A percentile compares a stretch with the other conserved stretches of the same genome.
Conservation (phyloP, 139 green algal genomes). For the Chlorella sp. region DNA sequence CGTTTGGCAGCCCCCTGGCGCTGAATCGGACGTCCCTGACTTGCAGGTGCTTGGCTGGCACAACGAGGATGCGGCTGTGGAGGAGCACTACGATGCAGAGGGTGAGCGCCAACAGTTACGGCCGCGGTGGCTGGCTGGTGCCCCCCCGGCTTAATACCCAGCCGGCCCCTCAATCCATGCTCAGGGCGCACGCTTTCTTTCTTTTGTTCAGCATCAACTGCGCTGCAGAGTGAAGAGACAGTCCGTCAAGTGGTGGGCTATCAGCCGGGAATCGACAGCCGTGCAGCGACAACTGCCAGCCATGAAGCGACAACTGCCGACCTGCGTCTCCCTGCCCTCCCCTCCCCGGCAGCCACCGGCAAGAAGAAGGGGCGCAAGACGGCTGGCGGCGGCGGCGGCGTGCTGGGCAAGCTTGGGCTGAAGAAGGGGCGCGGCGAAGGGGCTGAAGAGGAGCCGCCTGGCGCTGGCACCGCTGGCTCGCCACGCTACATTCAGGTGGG, state of each 20-base stretch:
- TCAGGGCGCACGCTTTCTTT: too few species aligned
- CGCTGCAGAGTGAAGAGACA: too few species aligned
- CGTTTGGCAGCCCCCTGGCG: too few species aligned
- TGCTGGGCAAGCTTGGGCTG: neutral
- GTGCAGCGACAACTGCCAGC: neutral
- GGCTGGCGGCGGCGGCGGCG: neutral
- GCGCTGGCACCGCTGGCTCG: neutral
- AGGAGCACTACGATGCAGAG: neutral
- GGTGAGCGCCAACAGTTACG: too few species aligned
- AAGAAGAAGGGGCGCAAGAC: neutral
- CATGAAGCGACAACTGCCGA: neutral
- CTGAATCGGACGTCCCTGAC: too few species aligned
- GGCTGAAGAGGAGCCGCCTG: neutral
- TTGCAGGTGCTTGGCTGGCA: conserved; percentile 20
- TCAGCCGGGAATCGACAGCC: neutral
- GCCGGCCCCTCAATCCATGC: too few species aligned
- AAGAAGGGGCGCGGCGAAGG: neutral
- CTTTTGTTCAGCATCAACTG: too few species aligned
- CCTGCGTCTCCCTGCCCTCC: neutral
- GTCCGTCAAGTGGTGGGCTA: too few species aligned
- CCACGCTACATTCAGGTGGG: neutral
- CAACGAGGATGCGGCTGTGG: conserved; percentile 21
- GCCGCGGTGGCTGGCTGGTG: too few species aligned
- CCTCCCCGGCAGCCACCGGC: neutral
- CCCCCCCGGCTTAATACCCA: too few species aligned